phyloP scores from a whole-genome alignment of 345 rosid species.

The Cardamine occulta region DNA sequence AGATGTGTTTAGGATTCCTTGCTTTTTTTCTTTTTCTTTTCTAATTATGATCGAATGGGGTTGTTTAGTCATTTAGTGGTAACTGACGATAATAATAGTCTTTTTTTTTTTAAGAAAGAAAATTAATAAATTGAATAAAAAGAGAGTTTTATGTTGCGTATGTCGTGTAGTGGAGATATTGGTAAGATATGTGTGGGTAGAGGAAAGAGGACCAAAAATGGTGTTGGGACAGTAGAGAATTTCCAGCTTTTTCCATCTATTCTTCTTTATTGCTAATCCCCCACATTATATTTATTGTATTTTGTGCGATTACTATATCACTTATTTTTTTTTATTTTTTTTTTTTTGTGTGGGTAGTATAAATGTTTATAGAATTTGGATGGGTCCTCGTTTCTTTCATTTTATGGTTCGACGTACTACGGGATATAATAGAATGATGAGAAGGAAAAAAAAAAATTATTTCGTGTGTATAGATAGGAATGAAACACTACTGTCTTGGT shows the following conservation, averaged over 20 bases:
- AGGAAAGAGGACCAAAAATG: conserved; percentile 38
- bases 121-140: background rate
- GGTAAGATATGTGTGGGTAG: conserved; percentile 32
- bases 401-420: conserved; percentile 8
- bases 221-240: conserved; percentile 29
- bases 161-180: conserved; percentile 40
- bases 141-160: conserved; percentile 5
- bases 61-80: conserved; percentile 39
- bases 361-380: conserved; percentile 5
- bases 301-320: background rate
- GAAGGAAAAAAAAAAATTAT: background rate
- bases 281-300: conserved; percentile 4
- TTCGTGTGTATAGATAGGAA: background rate
- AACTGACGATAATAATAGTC: conserved; percentile 20
- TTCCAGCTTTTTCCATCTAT: conserved; percentile 32
- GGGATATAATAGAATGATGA: background rate
- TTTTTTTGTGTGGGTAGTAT: background rate
- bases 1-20: conserved; percentile 40
- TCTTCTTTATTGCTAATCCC: conserved; percentile 3
- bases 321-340: too few relatives aligned
- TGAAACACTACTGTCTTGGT: conserved; percentile 26
- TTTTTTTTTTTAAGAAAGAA: background rate
- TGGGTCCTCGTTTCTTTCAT: conserved; percentile 15
- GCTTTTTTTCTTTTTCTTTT: conserved; percentile 1
- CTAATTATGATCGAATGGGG: conserved; percentile 35